Conservation (phyloP, 805 yeast genomes). For the Hanseniaspora nectarophila region DNA sequence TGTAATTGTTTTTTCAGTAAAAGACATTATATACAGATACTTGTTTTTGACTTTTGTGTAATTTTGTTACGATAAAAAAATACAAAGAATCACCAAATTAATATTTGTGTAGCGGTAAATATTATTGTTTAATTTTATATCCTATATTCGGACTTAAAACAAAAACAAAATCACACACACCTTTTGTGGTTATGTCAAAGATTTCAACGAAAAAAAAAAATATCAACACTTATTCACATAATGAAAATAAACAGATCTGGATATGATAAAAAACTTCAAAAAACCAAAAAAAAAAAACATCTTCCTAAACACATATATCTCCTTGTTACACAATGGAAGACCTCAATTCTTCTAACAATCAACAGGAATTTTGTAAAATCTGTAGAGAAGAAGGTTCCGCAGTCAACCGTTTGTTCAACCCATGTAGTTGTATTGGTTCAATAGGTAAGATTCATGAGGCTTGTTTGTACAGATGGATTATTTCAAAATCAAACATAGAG, state of each 20-base stretch:
- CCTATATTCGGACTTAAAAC: too few relatives aligned
- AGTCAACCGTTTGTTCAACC: slow-evolving; percentile 72
- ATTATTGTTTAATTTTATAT: too few relatives aligned
- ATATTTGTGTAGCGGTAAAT: too few relatives aligned
- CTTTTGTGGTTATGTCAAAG: too few relatives aligned
- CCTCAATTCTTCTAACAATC: background rate
- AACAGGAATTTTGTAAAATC: slow-evolving; percentile 59
- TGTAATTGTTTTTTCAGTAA: background rate
- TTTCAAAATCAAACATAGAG: slow-evolving; percentile 34
- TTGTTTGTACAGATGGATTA: slow-evolving; percentile 79
- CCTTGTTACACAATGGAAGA: background rate
- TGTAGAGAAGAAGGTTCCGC: slow-evolving; percentile 84
- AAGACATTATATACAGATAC: background rate
- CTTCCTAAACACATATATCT: too few relatives aligned
- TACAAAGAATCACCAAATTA: too few relatives aligned
- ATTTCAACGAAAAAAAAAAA: too few relatives aligned
- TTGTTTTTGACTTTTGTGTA: background rate
- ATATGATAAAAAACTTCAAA: too few relatives aligned
- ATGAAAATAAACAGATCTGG: too few relatives aligned
- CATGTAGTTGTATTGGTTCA: slow-evolving; percentile 89
- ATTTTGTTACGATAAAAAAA: background rate
- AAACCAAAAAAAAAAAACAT: background rate
- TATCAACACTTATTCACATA: too few relatives aligned
- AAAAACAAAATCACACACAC: too few relatives aligned
- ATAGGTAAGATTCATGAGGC: slow-evolving; percentile 89